Base-by-base conservation (phyloP, 2,329 filamentous ascomycete species). In the Arthrobotrys musiformis region DNA sequence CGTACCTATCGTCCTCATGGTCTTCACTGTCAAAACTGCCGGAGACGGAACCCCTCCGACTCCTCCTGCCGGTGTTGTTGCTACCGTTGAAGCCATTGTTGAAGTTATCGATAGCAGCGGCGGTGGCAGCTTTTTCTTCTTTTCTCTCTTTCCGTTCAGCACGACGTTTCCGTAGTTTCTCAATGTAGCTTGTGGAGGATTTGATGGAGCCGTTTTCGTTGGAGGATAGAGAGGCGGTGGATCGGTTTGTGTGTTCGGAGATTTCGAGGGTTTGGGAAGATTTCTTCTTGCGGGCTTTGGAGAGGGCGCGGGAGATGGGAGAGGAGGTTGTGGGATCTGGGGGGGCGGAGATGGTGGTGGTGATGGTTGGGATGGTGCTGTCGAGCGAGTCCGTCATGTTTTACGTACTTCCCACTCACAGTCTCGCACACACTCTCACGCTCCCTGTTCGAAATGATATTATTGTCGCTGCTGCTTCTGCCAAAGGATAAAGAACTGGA, bases 1-100 rank as follows among this genome's bases (percentile, higher is more conserved):
- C 28, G 13, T 77, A 77, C 73, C 40, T 62, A 66, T 77, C 73
- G 42, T 77, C 73, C 13, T 77, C 73, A n/a, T 70, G 70, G 22
- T 52, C 60, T 24, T 67, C 66, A 26, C 73, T 77, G 7, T 61
- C 60, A 28, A 77, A 56, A 30, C 73, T 70, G 22, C 66, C 73
- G 8, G 73, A 26, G 13, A 66, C 30, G 2, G 66, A 70, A 44
- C 67, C 70, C 30, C 73, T 24, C 15, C 73, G 50, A 35, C 66
- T 77, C 22, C 17, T 77, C 1, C 6, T 44, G 22, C 52, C 40
- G 15, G 33, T 42, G 8, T 15, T 15, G 46, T 61, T 48, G 24
- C 26, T 64, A 37, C 22, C 50, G n/a, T n/a, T n/a, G n/a, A n/a
- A n/a, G n/a, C n/a, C 40, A 19, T 46, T 42, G 8, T 15, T 15